Evolutionary conservation across 169 alveolate genomes (phyloP), one percentile per base, ranked within the genome.

Genomic region (Plasmodium reichenowi): DNA sequence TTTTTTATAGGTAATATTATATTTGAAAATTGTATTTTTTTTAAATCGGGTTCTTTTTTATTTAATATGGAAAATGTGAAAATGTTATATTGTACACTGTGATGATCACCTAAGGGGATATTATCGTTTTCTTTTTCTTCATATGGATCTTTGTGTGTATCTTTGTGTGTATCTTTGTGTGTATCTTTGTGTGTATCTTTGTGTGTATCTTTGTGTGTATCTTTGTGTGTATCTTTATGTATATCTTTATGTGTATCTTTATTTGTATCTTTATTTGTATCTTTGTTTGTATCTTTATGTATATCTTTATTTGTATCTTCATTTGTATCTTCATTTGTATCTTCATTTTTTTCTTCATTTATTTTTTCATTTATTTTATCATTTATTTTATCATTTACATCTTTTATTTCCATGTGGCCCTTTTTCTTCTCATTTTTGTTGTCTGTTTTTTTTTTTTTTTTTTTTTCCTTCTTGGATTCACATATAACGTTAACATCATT

Each of bases 11-110:
- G 5, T 20, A 58, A 48, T 9, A 68, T 29, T 7, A 22, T 64
- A 24, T 64, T 54, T 24, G 71, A 26, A 20, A 70, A 64, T 9
- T 12, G 24, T 0, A 59, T 26, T 52, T 66, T 58, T 78, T 59
- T 59, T 26, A 26, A 43, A 15, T 22, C 6, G 52, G 26, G 24
- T 52, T 50, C 50, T 26, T 78, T 17, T 15, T 22, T 59, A 38
- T 56, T 66, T 3, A 24, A 10, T 71, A 67, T 17, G 20, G 50
- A 52, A n/a, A 64, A 71, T 3, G 59, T 43, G n/a, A 58, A 67
- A 13, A 78, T 5, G 22, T 29, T 60, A 26, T 78, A 66, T 22
- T 78, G 72, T 9, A 2, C 22, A 12, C 48, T 43, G 2, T 32
- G 20, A 13, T 26, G 32, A 8, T 6, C 13, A 15, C n/a, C 7